These are phyloP conservation scores for Pisolithus microcarpus DNA, from an alignment of 768 basidiomycete genomes.

Conservation along the genomic window DNA sequence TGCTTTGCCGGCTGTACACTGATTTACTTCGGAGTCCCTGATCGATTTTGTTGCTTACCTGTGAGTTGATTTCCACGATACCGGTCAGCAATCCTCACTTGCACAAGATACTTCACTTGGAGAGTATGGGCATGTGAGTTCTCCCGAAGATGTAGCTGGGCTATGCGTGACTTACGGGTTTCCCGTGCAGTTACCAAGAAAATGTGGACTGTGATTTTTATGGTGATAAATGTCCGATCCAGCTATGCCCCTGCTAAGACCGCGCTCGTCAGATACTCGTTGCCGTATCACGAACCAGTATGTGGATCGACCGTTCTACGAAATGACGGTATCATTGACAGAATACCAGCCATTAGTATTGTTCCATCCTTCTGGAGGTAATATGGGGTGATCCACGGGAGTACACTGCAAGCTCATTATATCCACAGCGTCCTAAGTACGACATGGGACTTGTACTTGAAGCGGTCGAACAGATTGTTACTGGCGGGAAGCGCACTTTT, in stretches of 20 bases:
- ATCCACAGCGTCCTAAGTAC: background rate
- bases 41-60: constrained; percentile 3
- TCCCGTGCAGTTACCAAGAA: background rate
- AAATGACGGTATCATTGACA: background rate
- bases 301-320: background rate
- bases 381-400: background rate
- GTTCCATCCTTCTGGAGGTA: background rate
- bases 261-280: background rate
- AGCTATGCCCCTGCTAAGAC: background rate
- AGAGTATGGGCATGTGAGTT: constrained; percentile 5
- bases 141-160: no score
- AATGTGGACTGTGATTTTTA: constrained; percentile 1
- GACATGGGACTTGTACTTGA: background rate
- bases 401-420: background rate
- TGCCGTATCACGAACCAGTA: background rate
- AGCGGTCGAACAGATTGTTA: background rate
- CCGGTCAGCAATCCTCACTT: background rate
- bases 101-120: constrained; percentile 5
- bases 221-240: background rate
- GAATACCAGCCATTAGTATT: background rate
- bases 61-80: background rate
- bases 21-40: background rate
- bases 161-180: background rate
- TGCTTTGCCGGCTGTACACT: background rate
- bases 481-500: constrained; percentile 2